Conservation (phyloP, 2,329 filamentous ascomycete genomes). For the Magnaporthiopsis incrustans region DNA sequence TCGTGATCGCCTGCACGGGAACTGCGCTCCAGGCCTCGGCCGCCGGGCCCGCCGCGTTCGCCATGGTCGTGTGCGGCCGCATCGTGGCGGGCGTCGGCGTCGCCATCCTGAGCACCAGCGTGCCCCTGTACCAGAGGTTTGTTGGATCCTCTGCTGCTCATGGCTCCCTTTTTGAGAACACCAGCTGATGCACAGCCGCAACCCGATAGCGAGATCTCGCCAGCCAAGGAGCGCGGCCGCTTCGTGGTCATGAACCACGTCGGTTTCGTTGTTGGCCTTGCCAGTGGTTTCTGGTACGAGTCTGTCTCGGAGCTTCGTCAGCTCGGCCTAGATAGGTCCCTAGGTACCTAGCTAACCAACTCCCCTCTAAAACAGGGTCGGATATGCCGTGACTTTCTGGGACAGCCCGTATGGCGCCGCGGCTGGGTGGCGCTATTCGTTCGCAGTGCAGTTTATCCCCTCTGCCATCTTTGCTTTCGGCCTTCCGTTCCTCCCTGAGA, state of each 20-base stretch:
- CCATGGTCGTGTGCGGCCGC: constrained; percentile 42
- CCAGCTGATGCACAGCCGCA: not conserved
- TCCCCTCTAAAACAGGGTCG: constrained; percentile 33
- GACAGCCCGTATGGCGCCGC: constrained; percentile 29
- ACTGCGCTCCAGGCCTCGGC: constrained; percentile 39
- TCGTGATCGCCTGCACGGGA: constrained; percentile 37
- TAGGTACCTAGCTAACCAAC: constrained; percentile 2
- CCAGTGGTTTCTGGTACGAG: constrained; percentile 44
- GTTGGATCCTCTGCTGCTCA: not conserved
- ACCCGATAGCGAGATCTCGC: constrained; percentile 40
- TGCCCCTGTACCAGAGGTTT: constrained; percentile 50
- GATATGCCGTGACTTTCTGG: constrained; percentile 50
- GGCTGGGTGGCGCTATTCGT: constrained; percentile 45
- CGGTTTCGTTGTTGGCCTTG: constrained; percentile 47
- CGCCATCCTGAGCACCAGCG: constrained; percentile 46
- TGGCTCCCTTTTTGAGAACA: not conserved
- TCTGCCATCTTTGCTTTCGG: constrained; percentile 40
- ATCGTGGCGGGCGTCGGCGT: constrained; percentile 45
- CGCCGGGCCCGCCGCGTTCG: constrained; percentile 29
- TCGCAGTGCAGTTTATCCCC: constrained; percentile 42
- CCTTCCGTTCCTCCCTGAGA: constrained; percentile 45
- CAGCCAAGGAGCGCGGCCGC: constrained; percentile 42
- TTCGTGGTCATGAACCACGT: constrained; percentile 53
- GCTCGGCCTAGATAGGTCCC: not conserved
- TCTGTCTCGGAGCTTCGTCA: not conserved